A percentile compares a stretch with the other conserved stretches of the same genome.
phyloP scores from a whole-genome alignment of 2,329 filamentous ascomycete species.

The Penicillium sp. region DNA sequence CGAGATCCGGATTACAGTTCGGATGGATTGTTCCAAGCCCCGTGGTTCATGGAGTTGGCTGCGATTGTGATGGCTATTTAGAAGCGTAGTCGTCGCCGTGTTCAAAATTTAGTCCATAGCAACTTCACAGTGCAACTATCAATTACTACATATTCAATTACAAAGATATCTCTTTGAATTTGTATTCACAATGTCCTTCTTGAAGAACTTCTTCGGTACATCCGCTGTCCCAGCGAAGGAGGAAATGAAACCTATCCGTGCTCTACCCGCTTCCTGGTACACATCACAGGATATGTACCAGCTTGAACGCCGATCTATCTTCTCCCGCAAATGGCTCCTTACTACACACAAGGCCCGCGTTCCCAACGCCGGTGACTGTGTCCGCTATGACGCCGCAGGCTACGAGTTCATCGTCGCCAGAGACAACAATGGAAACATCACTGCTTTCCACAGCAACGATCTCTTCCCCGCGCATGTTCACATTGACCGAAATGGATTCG shows the following conservation, averaged over 20 bases:
- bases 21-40: constrained; percentile 6
- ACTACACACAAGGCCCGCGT: constrained; percentile 46
- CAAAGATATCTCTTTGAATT: background rate
- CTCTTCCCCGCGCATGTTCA: constrained; percentile 56
- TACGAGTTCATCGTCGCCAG: constrained; percentile 54
- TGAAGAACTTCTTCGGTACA: constrained; percentile 31
- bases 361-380: constrained; percentile 53
- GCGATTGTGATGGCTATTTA: constrained; percentile 21
- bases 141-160: background rate
- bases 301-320: constrained; percentile 57
- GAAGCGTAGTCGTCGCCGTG: constrained; percentile 12
- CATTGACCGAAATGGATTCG: constrained; percentile 54
- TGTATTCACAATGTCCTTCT: constrained; percentile 26
- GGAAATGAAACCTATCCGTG: constrained; percentile 36
- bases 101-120: constrained; percentile 12
- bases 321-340: constrained; percentile 53
- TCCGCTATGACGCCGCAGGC: constrained; percentile 54
- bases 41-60: constrained; percentile 10
- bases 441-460: constrained; percentile 49
- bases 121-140: constrained; percentile 5
- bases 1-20: constrained; percentile 8
- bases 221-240: constrained; percentile 21
- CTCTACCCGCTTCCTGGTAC: constrained; percentile 55
- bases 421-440: constrained; percentile 53
- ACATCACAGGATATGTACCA: constrained; percentile 48